A percentile compares a stretch with the other conserved stretches of the same genome.
Evolutionary conservation across 2,329 filamentous ascomycete genomes (phyloP).

Genomic region (Lecanosticta acicola): DNA sequence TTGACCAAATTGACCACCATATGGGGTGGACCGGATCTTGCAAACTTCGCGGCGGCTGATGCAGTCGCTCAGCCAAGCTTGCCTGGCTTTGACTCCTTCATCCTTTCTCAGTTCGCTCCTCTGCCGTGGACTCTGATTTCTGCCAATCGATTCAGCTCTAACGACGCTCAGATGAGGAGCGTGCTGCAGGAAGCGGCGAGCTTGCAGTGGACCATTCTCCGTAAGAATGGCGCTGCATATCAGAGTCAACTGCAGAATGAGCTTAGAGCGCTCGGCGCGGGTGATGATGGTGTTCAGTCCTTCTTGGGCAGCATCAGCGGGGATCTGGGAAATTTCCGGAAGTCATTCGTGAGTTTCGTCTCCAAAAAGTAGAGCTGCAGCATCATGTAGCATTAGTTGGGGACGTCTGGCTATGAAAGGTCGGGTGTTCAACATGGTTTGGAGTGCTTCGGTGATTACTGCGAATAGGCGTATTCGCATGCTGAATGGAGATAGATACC

Average conservation of each 20-base stretch:
- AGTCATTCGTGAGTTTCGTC: conserved; percentile 43
- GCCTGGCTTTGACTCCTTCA: conserved; percentile 86
- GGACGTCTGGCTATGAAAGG: too few species aligned
- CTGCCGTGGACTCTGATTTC: conserved; percentile 84
- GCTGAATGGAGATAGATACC: neutral
- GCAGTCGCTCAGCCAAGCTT: conserved; percentile 53
- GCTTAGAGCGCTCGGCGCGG: conserved; percentile 60
- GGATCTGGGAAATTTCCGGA: conserved; percentile 41
- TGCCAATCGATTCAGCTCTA: conserved; percentile 71
- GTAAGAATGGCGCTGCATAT: conserved; percentile 81
- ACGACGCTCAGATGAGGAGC: conserved; percentile 82
- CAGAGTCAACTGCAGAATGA: conserved; percentile 61
- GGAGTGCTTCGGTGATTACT: neutral
- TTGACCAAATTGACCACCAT: conserved; percentile 75
- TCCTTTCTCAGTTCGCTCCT: conserved; percentile 81
- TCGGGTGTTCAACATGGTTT: too few species aligned
- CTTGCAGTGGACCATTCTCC: conserved; percentile 82
- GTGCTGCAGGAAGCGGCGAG: conserved; percentile 82
- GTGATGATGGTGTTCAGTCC: conserved; percentile 57
- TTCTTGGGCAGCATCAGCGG: conserved; percentile 55
- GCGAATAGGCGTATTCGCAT: neutral
- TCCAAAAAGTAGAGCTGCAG: conserved; percentile 21
- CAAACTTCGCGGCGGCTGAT: conserved; percentile 35
- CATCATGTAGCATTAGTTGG: too few species aligned
- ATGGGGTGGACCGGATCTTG: conserved; percentile 80